phyloP scores from a whole-genome alignment of 1,139 yeast species.

The Geotrichum reessii region DNA sequence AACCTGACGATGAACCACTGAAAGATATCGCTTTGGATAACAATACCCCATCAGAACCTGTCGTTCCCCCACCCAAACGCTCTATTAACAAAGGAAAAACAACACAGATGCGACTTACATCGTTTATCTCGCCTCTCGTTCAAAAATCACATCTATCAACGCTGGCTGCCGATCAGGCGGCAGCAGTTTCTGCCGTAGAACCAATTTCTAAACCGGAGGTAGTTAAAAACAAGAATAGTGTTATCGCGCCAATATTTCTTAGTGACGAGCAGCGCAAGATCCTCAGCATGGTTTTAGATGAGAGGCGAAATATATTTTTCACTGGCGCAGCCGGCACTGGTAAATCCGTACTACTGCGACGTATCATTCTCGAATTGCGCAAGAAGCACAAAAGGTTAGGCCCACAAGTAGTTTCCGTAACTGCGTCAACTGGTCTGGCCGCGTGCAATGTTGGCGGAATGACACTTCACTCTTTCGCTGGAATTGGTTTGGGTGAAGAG shows the following conservation, averaged over 20 bases:
- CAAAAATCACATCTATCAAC: slow-evolving; percentile 15
- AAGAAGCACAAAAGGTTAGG: slow-evolving; percentile 31
- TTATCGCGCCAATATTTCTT: slow-evolving; percentile 31
- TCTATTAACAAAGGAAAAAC: neutral
- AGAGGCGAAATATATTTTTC: slow-evolving; percentile 59
- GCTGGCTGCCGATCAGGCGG: slow-evolving; percentile 6
- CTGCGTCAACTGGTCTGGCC: slow-evolving; percentile 91
- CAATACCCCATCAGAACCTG: neutral
- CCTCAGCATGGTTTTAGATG: slow-evolving; percentile 53
- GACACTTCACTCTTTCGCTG: slow-evolving; percentile 80
- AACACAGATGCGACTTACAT: slow-evolving; percentile 12
- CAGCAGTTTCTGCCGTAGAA: neutral
- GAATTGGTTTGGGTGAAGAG: slow-evolving; percentile 70
- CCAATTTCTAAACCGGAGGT: neutral
- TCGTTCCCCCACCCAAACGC: neutral
- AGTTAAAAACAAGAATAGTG: neutral
- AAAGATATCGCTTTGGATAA: neutral
- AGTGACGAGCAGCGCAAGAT: slow-evolving; percentile 70
- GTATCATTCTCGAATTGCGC: slow-evolving; percentile 59
- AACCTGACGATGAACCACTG: neutral
- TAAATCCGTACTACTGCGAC: slow-evolving; percentile 69
- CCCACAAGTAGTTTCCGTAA: slow-evolving; percentile 59
- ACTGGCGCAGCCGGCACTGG: slow-evolving; percentile 98
- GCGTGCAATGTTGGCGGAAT: slow-evolving; percentile 89
- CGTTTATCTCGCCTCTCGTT: slow-evolving; percentile 14